A percentile compares a stretch with the other conserved stretches of the same genome.
Evolutionary conservation across 768 basidiomycete species (phyloP).

Genomic region (Podaxis carcinomalis): DNA sequence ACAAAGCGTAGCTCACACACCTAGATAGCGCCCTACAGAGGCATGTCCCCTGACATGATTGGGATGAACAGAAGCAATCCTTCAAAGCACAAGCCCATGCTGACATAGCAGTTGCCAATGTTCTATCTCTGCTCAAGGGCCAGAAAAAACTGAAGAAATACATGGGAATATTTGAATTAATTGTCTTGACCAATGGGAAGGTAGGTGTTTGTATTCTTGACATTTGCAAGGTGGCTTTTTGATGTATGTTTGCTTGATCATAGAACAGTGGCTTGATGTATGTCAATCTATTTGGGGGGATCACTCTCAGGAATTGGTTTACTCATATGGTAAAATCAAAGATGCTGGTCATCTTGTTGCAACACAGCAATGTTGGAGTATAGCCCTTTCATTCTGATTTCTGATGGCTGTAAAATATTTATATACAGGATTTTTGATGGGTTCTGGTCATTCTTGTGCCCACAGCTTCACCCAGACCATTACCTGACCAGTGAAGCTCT

Average conservation of each 20-base stretch:
- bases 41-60: too few species aligned
- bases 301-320: constrained; percentile 15
- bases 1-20: too few species aligned
- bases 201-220: neutral
- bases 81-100: constrained; percentile 17
- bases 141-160: constrained; percentile 10
- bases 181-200: constrained; percentile 13
- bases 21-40: too few species aligned
- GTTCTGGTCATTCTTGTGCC: too few species aligned
- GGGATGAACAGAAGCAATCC: constrained; percentile 18
- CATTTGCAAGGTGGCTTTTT: neutral
- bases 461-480: too few species aligned
- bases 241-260: neutral
- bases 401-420: too few species aligned
- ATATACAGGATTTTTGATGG: too few species aligned
- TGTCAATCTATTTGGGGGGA: constrained; percentile 13
- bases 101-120: constrained; percentile 9
- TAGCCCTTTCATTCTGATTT: neutral
- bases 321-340: constrained; percentile 13
- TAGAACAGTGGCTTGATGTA: constrained; percentile 15
- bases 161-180: constrained; percentile 9
- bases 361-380: neutral
- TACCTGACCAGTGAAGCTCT: too few species aligned
- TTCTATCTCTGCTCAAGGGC: constrained; percentile 14
- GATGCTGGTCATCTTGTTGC: constrained; percentile 7